A percentile compares a stretch with the other conserved stretches of the same genome.
phyloP scores from a whole-genome alignment of 164 flowering plant genomes.

The Liquidambar formosana region DNA sequence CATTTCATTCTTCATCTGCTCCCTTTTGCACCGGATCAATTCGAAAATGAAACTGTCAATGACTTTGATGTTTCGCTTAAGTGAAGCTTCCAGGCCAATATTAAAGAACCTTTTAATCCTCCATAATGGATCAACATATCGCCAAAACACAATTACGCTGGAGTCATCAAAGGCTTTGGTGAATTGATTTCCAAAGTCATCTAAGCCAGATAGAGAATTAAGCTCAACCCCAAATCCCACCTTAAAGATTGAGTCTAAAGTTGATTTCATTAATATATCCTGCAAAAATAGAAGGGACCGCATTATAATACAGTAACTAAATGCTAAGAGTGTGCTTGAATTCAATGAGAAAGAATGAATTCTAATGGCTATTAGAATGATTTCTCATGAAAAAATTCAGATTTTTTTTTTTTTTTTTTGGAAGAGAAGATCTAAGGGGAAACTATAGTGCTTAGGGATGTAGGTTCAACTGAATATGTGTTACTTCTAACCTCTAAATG shows the following conservation, averaged over 20 bases:
- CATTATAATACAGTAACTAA: not conserved
- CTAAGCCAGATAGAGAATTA: constrained; percentile 18
- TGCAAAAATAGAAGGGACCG: constrained; percentile 8
- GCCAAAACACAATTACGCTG: constrained; percentile 9
- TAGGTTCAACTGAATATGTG: too few relatives aligned
- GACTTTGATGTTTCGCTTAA: constrained; percentile 28
- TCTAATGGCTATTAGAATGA: too few relatives aligned
- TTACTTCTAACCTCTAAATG: too few relatives aligned
- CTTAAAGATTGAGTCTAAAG: constrained; percentile 32
- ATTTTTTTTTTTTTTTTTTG: too few relatives aligned
- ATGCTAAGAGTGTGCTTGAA: too few relatives aligned
- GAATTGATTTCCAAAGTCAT: constrained; percentile 18
- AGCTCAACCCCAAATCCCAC: constrained; percentile 33
- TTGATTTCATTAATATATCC: too few relatives aligned
- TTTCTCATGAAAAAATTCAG: too few relatives aligned
- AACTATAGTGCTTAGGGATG: too few relatives aligned
- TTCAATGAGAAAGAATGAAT: too few relatives aligned
- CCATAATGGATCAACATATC: constrained; percentile 33
- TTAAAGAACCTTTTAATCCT: constrained; percentile 30
- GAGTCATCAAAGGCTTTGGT: constrained; percentile 36
- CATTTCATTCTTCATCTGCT: constrained; percentile 23
- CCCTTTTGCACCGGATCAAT: constrained; percentile 28
- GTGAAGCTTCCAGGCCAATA: constrained; percentile 30
- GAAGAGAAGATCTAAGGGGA: too few relatives aligned
- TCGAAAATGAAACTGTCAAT: constrained; percentile 29